Evolutionary conservation across 257 asterid genomes (phyloP), one percentile per base, ranked within the genome.

Genomic region (Echites panduratus): DNA sequence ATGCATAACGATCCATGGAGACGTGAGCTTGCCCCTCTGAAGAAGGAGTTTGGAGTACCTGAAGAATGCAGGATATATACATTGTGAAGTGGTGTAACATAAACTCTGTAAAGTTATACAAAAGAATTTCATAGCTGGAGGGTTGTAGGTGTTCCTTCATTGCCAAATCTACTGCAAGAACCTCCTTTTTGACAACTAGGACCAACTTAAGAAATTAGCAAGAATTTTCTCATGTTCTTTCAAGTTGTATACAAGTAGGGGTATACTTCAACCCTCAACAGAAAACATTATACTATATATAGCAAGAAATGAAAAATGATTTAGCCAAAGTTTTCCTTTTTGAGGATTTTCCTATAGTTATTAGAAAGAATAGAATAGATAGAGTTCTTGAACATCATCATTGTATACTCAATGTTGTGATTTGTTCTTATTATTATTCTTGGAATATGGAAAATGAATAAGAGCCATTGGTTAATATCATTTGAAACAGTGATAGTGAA

Each of bases 1-100:
- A 71, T 92, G 80, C 90, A 95, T 56, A 95, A 92, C 49, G 98
- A 90, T 22, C 93, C 91, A 50, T 95, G 98, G 98, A 85, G 99
- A 76, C 80, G 74, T 77, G 65, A 78, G 67, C 77, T 81, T 53
- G 68, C 70, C 50, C 73, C 49, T 68, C 69, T 16, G 43, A 73
- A 70, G 77, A 89, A 82, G 75, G 90, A 87, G 63, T 89, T 72
- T 19, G 97, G 98, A 65, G 75, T 91, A 70, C 95, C 98, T 3
- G 50, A 74, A 64, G 96, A 89, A 81, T 94, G 99, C 84, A 14
- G 27, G 69, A 19, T 64, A 64, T 38, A 64, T 7, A 64, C 69
- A 8, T 11, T 17, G 48, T 64, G 69, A 64, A 64, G 13, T 8
- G 16, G 0, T 64, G 69, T 9, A 19, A 64, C 49, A 19, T 50